Evolutionary conservation across 2,329 filamentous ascomycete species (phyloP).

Genomic region (Aspergillus brasiliensis): DNA sequence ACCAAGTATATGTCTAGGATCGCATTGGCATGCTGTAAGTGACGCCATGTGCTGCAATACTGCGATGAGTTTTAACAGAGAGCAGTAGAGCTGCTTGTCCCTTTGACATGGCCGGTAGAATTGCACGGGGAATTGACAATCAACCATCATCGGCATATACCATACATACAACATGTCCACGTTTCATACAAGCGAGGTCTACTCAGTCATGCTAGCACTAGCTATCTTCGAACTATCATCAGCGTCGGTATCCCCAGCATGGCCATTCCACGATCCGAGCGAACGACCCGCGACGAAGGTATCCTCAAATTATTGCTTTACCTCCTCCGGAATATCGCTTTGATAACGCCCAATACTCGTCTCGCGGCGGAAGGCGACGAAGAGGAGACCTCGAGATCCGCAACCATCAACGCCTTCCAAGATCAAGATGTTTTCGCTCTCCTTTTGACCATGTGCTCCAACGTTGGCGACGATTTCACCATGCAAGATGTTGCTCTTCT

Average conservation of each 20-base stretch:
- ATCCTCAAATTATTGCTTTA: constrained; percentile 90
- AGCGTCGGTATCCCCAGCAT: constrained; percentile 83
- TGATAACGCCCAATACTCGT: constrained; percentile 74
- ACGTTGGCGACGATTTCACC: constrained; percentile 90
- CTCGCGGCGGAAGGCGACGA: constrained; percentile 83
- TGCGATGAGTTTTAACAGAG: constrained; percentile 23
- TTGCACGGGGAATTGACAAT: constrained; percentile 79
- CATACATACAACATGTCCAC: constrained; percentile 85
- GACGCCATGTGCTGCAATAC: not conserved
- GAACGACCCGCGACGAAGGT: constrained; percentile 78
- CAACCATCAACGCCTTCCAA: constrained; percentile 84
- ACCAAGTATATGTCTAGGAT: constrained; percentile 77
- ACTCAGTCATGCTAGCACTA: constrained; percentile 76
- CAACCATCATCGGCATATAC: constrained; percentile 89
- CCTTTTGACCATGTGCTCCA: constrained; percentile 83
- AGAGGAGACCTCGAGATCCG: constrained; percentile 81
- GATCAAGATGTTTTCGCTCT: constrained; percentile 88
- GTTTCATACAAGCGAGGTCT: constrained; percentile 86
- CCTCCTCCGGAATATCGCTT: constrained; percentile 83
- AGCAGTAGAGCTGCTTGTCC: constrained; percentile 80
- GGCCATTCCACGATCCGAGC: constrained; percentile 73
- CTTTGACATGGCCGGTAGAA: constrained; percentile 91
- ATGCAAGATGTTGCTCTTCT: constrained; percentile 86
- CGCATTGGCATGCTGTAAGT: constrained; percentile 72
- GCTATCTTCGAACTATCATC: constrained; percentile 78